Conservation (phyloP, 495 filamentous ascomycete genomes). For the Penicillium ucsense region DNA sequence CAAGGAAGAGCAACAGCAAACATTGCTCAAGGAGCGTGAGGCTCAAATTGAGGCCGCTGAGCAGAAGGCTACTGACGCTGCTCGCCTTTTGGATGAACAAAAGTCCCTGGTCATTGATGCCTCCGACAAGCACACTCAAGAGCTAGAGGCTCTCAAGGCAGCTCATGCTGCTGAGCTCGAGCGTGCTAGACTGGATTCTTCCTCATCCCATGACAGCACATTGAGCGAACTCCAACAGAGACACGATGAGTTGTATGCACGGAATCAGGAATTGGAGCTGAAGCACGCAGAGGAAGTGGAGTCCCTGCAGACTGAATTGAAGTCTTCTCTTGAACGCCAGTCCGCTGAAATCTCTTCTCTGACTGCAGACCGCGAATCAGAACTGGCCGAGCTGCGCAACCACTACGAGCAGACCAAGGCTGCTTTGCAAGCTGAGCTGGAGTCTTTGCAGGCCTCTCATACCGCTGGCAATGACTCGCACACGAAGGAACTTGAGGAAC, state of each 20-base stretch:
- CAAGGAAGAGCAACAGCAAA: slow-evolving; percentile 25
- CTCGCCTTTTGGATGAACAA: slow-evolving; percentile 24
- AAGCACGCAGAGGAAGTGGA: slow-evolving; percentile 24
- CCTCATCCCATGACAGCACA: slow-evolving; percentile 22
- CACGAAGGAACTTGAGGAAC: slow-evolving; percentile 17
- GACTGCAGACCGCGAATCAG: slow-evolving; percentile 21
- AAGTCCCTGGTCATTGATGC: slow-evolving; percentile 13
- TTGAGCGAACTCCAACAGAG: slow-evolving; percentile 30
- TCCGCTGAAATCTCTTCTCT: slow-evolving; percentile 24
- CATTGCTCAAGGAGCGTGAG: slow-evolving; percentile 23
- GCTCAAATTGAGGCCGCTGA: slow-evolving; percentile 24
- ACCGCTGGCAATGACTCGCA: slow-evolving; percentile 20
- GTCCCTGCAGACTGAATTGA: slow-evolving; percentile 28
- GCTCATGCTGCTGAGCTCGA: slow-evolving; percentile 26
- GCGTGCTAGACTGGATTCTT: slow-evolving; percentile 16
- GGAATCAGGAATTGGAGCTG: slow-evolving; percentile 26
- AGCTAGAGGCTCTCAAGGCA: slow-evolving; percentile 21
- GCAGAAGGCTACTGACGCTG: slow-evolving; percentile 27
- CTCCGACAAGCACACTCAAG: slow-evolving; percentile 23
- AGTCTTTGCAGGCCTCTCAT: slow-evolving; percentile 19
- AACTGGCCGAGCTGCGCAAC: slow-evolving; percentile 27
- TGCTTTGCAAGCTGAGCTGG: slow-evolving; percentile 25
- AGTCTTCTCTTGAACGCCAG: slow-evolving; percentile 21
- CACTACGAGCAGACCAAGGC: slow-evolving; percentile 24
- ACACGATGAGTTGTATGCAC: slow-evolving; percentile 27